Evolutionary conservation across 1,284 basidiomycete genomes (phyloP).

Genomic region (Apiotrichum siamense): DNA sequence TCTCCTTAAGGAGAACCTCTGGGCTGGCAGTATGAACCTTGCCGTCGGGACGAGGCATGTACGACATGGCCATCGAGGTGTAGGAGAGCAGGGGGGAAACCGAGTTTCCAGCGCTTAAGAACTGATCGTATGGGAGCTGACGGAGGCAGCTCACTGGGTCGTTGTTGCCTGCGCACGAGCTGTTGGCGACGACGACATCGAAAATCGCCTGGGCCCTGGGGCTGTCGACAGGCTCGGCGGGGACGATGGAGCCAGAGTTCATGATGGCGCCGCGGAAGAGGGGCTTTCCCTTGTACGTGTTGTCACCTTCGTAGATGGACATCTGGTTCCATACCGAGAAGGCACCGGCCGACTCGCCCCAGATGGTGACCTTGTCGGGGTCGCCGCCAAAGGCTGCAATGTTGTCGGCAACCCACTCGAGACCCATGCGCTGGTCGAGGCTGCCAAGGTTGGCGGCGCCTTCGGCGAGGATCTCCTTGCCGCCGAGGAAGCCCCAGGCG

Average conservation of each 20-base stretch:
- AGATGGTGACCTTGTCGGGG: slow-evolving; percentile 43
- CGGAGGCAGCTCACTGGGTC: slow-evolving; percentile 55
- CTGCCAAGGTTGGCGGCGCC: slow-evolving; percentile 54
- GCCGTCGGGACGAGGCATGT: slow-evolving; percentile 55
- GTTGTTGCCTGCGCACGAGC: slow-evolving; percentile 22
- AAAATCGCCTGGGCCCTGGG: slow-evolving; percentile 13
- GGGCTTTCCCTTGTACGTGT: slow-evolving; percentile 46
- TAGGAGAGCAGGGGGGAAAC: slow-evolving; percentile 11
- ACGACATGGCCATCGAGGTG: slow-evolving; percentile 37
- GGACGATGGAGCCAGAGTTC: slow-evolving; percentile 47
- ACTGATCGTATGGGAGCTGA: slow-evolving; percentile 45
- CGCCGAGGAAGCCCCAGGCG: slow-evolving; percentile 48
- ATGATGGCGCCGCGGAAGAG: slow-evolving; percentile 42
- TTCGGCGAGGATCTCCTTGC: slow-evolving; percentile 51
- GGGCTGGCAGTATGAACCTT: slow-evolving; percentile 51
- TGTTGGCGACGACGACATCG: slow-evolving; percentile 7
- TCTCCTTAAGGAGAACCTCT: slow-evolving; percentile 5
- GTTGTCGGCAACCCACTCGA: slow-evolving; percentile 39
- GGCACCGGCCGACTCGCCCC: slow-evolving; percentile 59
- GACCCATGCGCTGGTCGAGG: slow-evolving; percentile 39
- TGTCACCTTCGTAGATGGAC: slow-evolving; percentile 53
- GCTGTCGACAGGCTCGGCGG: slow-evolving; percentile 13
- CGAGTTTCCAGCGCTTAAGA: slow-evolving; percentile 11
- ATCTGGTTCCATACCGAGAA: slow-evolving; percentile 46
- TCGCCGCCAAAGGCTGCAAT: slow-evolving; percentile 42